A percentile compares a stretch with the other conserved stretches of the same genome.
These are phyloP conservation scores for Rhynchospora breviuscula DNA, from an alignment of 176 grass and related monocot genomes.

Conservation along the genomic window DNA sequence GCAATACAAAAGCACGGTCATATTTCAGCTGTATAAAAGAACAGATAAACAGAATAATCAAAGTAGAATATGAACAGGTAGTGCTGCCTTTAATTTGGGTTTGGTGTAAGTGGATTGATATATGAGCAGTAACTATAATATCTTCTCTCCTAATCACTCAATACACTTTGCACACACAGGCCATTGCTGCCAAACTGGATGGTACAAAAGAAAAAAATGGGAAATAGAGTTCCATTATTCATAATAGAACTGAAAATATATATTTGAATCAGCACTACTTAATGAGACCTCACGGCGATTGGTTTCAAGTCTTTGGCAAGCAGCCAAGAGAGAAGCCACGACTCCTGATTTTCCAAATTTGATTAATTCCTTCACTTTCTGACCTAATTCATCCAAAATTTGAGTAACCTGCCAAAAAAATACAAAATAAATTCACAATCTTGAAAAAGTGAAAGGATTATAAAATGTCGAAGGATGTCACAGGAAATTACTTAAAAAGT, in stretches of 20 bases:
- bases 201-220: not conserved
- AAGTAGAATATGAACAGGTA: not conserved
- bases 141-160: not conserved
- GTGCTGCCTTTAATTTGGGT: not conserved
- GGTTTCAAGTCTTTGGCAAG: slow-evolving; percentile 61
- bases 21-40: not conserved
- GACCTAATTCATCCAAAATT: slow-evolving; percentile 86
- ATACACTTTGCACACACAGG: not conserved
- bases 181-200: not conserved
- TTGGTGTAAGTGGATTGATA: not conserved
- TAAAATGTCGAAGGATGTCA: not conserved
- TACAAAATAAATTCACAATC: slow-evolving; percentile 12
- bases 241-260: slow-evolving; percentile 15
- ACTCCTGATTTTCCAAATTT: slow-evolving; percentile 74
- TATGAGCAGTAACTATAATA: not conserved
- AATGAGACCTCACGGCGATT: slow-evolving; percentile 57
- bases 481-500: not conserved
- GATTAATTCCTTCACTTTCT: slow-evolving; percentile 73
- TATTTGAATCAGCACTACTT: slow-evolving; percentile 17
- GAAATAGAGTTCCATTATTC: not conserved
- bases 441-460: slow-evolving; percentile 19
- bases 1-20: slow-evolving; percentile 31
- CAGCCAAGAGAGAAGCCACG: slow-evolving; percentile 73
- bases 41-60: slow-evolving; percentile 1
- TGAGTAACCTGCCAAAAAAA: slow-evolving; percentile 51